These are phyloP conservation scores for Metschnikowia gruessii DNA, from an alignment of 805 yeast species.

Conservation along the genomic window DNA sequence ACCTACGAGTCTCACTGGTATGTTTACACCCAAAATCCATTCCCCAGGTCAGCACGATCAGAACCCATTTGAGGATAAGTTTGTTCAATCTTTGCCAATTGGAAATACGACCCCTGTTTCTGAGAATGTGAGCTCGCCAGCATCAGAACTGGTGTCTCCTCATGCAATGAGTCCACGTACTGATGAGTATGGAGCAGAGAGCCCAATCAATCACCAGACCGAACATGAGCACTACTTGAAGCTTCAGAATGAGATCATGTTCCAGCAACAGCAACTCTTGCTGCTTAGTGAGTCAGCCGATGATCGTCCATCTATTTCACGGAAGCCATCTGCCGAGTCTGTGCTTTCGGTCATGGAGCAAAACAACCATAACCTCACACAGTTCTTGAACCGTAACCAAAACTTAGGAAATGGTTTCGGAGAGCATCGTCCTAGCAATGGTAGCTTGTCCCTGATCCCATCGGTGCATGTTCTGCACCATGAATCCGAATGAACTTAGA, in stretches of 20 bases:
- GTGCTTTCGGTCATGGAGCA: conserved; percentile 17
- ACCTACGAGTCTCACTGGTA: conserved; percentile 29
- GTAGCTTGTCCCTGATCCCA: conserved; percentile 14
- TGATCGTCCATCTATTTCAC: conserved; percentile 14
- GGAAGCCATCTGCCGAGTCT: conserved; percentile 18
- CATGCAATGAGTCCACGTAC: conserved; percentile 6
- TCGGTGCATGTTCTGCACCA: conserved; percentile 18
- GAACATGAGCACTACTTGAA: conserved; percentile 38
- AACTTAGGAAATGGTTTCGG: conserved; percentile 14
- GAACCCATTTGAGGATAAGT: conserved; percentile 39
- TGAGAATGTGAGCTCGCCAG: conserved; percentile 6
- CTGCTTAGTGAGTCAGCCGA: conserved; percentile 12
- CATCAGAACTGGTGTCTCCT: conserved; percentile 11
- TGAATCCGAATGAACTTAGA: conserved; percentile 3
- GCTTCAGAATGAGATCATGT: conserved; percentile 37
- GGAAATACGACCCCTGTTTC: conserved; percentile 5
- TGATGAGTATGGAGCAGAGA: neutral
- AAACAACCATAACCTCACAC: conserved; percentile 12
- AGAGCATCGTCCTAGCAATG: conserved; percentile 9
- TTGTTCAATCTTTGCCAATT: conserved; percentile 13
- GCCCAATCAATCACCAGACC: conserved; percentile 19
- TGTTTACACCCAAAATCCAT: conserved; percentile 36
- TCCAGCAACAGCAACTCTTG: conserved; percentile 36
- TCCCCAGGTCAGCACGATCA: conserved; percentile 32
- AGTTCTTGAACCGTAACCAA: conserved; percentile 18